phyloP scores from a whole-genome alignment of 805 yeast species.

The Ogataea pini region DNA sequence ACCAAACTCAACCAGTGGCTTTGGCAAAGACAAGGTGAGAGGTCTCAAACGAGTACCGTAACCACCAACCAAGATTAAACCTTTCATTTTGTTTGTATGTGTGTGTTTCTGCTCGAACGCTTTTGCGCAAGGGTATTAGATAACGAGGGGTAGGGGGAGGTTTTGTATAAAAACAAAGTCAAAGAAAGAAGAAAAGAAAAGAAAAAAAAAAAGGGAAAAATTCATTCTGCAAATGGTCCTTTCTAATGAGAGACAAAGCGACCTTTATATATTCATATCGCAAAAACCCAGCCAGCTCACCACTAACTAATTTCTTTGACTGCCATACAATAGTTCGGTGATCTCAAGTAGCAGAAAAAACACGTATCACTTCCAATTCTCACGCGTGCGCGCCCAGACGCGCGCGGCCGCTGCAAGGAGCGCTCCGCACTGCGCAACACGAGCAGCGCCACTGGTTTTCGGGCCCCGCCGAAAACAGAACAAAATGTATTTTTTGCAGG shows the following conservation, averaged over 20 bases:
- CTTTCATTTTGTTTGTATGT: slow-evolving; percentile 62
- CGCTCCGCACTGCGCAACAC: neutral
- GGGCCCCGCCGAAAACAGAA: slow-evolving; percentile 10
- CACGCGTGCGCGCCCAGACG: neutral
- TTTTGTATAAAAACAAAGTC: slow-evolving; percentile 7
- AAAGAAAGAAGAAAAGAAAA: slow-evolving; percentile 6
- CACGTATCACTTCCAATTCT: slow-evolving; percentile 5
- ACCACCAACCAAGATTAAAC: slow-evolving; percentile 98
- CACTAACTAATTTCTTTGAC: neutral
- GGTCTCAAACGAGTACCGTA: slow-evolving; percentile 99
- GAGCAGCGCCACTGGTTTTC: slow-evolving; percentile 7
- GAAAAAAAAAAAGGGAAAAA: neutral
- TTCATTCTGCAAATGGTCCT: neutral
- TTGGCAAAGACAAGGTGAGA: slow-evolving; percentile 89
- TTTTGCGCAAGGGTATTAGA: slow-evolving; percentile 7
- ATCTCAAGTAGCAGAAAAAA: slow-evolving; percentile 4
- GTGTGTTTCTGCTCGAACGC: slow-evolving; percentile 7
- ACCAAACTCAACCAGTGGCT: slow-evolving; percentile 96
- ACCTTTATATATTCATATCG: slow-evolving; percentile 4
- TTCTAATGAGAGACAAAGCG: neutral
- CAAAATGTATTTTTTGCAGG: neutral
- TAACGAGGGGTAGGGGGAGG: slow-evolving; percentile 11
- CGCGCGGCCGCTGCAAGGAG: neutral
- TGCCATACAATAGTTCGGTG: slow-evolving; percentile 4
- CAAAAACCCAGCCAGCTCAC: slow-evolving; percentile 5